Percentiles rank a stretch among this genome's conserved stretches.
phyloP scores from a whole-genome alignment of 768 basidiomycete species.

The Collybia mongolica region DNA sequence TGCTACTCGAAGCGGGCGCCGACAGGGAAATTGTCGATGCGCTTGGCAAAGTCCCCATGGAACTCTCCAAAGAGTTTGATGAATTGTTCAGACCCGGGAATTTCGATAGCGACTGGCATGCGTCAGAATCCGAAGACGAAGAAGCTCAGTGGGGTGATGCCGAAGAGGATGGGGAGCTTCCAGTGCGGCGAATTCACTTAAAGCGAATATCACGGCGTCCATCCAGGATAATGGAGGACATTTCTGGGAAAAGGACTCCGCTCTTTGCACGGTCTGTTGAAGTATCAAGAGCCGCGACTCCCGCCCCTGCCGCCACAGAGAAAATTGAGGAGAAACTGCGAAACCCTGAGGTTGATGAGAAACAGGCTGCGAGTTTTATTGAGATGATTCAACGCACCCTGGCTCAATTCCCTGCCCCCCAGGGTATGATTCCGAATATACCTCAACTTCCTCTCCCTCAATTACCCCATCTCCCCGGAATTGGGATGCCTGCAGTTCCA shows the following conservation, averaged over 20 bases:
- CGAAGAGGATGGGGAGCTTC: slow-evolving; percentile 61
- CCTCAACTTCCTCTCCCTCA: slow-evolving; percentile 51
- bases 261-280: slow-evolving; percentile 22
- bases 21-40: slow-evolving; percentile 74
- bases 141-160: slow-evolving; percentile 70
- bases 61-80: slow-evolving; percentile 45
- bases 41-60: slow-evolving; percentile 66
- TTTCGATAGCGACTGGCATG: slow-evolving; percentile 22
- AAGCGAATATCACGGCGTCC: slow-evolving; percentile 34
- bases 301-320: slow-evolving; percentile 20
- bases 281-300: slow-evolving; percentile 30
- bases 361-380: slow-evolving; percentile 54
- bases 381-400: slow-evolving; percentile 78
- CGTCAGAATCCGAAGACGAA: slow-evolving; percentile 30
- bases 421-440: slow-evolving; percentile 43
- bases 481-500: slow-evolving; percentile 63
- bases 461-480: slow-evolving; percentile 64
- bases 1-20: slow-evolving; percentile 80
- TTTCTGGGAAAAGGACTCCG: slow-evolving; percentile 27
- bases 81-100: slow-evolving; percentile 28
- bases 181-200: slow-evolving; percentile 27
- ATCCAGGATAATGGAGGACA: slow-evolving; percentile 15
- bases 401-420: slow-evolving; percentile 59
- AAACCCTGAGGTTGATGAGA: slow-evolving; percentile 31
- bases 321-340: slow-evolving; percentile 22